phyloP scores from a whole-genome alignment of 2,329 filamentous ascomycete genomes.

The Colletotrichum incanum region DNA sequence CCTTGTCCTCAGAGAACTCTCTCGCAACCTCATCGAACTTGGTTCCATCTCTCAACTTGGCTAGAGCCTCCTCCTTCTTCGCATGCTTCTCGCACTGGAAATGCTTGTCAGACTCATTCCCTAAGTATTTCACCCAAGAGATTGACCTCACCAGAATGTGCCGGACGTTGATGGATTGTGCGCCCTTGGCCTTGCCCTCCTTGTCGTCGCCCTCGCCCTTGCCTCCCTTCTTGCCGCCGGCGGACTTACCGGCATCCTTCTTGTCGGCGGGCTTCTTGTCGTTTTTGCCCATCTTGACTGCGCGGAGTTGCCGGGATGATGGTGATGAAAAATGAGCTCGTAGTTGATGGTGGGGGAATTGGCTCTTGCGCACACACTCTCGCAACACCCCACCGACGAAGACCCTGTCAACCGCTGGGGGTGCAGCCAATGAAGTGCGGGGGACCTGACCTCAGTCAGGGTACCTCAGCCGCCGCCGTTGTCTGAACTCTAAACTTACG shows the following conservation, averaged over 20 bases:
- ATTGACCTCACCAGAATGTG: slow-evolving; percentile 73
- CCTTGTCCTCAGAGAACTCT: slow-evolving; percentile 84
- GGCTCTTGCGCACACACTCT: background rate
- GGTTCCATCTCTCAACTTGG: slow-evolving; percentile 75
- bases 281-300: slow-evolving; percentile 41
- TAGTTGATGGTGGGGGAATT: slow-evolving; percentile 27
- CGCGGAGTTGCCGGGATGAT: slow-evolving; percentile 7
- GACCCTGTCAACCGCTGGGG: background rate
- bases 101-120: slow-evolving; percentile 4
- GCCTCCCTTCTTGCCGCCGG: slow-evolving; percentile 55
- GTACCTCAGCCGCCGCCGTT: background rate
- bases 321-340: slow-evolving; percentile 26
- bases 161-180: slow-evolving; percentile 80
- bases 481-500: background rate
- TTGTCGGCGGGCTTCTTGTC: slow-evolving; percentile 51
- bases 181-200: slow-evolving; percentile 68
- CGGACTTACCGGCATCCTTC: slow-evolving; percentile 49
- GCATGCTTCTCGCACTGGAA: slow-evolving; percentile 79
- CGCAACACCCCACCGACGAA: slow-evolving; percentile 8
- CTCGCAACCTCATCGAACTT: slow-evolving; percentile 84
- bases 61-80: slow-evolving; percentile 84
- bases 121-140: background rate
- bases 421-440: slow-evolving; percentile 16
- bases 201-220: slow-evolving; percentile 51
- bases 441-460: slow-evolving; percentile 4